Evolutionary conservation across 1,284 basidiomycete species (phyloP).

Genomic region (Apiotrichum gracile): DNA sequence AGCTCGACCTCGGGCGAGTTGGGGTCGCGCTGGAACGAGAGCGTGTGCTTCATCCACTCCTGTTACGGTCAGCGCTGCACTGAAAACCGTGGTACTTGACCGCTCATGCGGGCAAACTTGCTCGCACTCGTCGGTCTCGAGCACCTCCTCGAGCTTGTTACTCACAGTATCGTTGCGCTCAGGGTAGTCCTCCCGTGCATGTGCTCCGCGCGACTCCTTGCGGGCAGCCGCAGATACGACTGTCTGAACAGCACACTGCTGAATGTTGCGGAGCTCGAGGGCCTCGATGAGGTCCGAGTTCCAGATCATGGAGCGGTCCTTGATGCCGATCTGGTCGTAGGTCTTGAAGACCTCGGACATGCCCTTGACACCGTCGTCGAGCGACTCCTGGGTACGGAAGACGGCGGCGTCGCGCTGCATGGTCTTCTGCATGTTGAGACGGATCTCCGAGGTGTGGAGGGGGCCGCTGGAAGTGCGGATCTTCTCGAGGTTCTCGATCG

Average conservation of each 20-base stretch:
- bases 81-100: neutral
- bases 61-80: neutral
- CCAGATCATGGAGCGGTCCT: conserved; percentile 99
- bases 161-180: conserved; percentile 58
- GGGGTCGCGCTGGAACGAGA: conserved; percentile 74
- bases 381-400: conserved; percentile 81
- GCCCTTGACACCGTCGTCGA: conserved; percentile 89
- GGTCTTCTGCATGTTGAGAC: conserved; percentile 95
- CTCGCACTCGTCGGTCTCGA: no score
- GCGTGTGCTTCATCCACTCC: conserved; percentile 89
- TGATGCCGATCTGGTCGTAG: conserved; percentile 87
- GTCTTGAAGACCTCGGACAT: conserved; percentile 78
- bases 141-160: conserved; percentile 13
- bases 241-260: conserved; percentile 93
- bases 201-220: conserved; percentile 95
- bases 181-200: conserved; percentile 90
- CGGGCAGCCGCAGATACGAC: conserved; percentile 91
- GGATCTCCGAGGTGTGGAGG: conserved; percentile 80
- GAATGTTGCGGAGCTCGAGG: conserved; percentile 90
- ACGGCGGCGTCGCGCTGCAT: conserved; percentile 95
- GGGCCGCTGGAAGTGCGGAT: conserved; percentile 77
- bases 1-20: conserved; percentile 75
- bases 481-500: conserved; percentile 84
- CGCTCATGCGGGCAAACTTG: no score
- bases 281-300: conserved; percentile 98